phyloP scores from a whole-genome alignment of 768 basidiomycete species.

The Kwoniella europaea region DNA sequence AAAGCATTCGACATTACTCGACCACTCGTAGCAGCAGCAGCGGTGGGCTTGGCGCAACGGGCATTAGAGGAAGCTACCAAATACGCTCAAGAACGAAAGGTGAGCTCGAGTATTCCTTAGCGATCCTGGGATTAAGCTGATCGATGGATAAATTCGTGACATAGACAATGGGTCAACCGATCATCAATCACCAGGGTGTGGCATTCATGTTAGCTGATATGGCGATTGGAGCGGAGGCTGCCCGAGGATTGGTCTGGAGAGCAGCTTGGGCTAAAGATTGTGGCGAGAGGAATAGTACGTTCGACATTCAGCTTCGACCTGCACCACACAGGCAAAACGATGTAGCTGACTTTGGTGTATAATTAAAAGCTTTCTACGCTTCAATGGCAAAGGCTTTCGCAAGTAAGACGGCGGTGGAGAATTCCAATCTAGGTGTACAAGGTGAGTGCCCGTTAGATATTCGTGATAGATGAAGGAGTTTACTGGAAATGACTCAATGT shows the following conservation, averaged over 20 bases:
- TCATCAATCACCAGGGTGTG: conserved; percentile 60
- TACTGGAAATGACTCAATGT: too few species aligned
- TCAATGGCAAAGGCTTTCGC: conserved; percentile 60
- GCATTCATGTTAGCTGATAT: conserved; percentile 60
- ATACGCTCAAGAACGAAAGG: conserved; percentile 59
- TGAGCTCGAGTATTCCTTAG: conserved; percentile 10
- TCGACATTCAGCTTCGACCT: background rate
- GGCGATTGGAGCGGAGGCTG: conserved; percentile 58
- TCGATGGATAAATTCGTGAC: background rate
- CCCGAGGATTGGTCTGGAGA: conserved; percentile 57
- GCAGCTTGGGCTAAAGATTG: conserved; percentile 58
- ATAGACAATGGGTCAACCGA: conserved; percentile 59
- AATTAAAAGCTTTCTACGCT: conserved; percentile 56
- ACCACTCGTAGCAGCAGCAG: conserved; percentile 59
- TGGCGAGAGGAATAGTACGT: conserved; percentile 56
- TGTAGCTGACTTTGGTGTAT: background rate
- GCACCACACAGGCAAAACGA: background rate
- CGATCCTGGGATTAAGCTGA: background rate
- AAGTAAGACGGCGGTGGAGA: conserved; percentile 56
- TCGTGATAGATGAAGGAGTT: too few species aligned
- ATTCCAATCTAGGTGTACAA: conserved; percentile 59
- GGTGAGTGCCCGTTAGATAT: conserved; percentile 12
- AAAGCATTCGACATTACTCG: conserved; percentile 60
- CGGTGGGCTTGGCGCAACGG: conserved; percentile 59
- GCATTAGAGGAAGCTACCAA: conserved; percentile 59